Conservation (phyloP, 176 grass and related monocot species). For the Chloris gayana region DNA sequence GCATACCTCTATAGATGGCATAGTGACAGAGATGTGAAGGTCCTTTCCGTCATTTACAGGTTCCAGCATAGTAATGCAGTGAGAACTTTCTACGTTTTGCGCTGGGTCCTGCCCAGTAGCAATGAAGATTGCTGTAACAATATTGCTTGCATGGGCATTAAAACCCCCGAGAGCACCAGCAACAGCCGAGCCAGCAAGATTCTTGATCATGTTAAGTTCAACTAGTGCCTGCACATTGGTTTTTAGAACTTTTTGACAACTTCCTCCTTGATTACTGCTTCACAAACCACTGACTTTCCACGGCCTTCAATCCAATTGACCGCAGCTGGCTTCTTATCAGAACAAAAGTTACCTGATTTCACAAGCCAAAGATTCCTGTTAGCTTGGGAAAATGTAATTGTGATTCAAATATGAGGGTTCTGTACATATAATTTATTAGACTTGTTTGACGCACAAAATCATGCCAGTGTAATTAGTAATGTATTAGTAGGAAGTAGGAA, state of each 20-base stretch:
- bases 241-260: conserved; percentile 92
- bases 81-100: conserved; percentile 95
- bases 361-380: neutral
- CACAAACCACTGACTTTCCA: conserved; percentile 94
- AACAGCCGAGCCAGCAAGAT: conserved; percentile 87
- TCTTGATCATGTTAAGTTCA: conserved; percentile 94
- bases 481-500: neutral
- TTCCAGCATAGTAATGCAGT: conserved; percentile 98
- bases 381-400: neutral
- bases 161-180: conserved; percentile 94
- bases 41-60: conserved; percentile 80
- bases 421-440: neutral
- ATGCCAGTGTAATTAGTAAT: neutral
- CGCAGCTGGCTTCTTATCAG: conserved; percentile 91
- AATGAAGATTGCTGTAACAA: conserved; percentile 90
- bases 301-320: conserved; percentile 98
- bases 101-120: conserved; percentile 96
- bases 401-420: neutral
- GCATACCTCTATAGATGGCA: conserved; percentile 97
- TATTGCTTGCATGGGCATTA: conserved; percentile 94
- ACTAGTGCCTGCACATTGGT: conserved; percentile 82
- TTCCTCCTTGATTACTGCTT: conserved; percentile 88
- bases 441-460: neutral
- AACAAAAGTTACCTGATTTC: conserved; percentile 85
- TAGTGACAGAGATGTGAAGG: conserved; percentile 95